phyloP scores from a whole-genome alignment of 331 rosid genomes.

The Malus hybrid region DNA sequence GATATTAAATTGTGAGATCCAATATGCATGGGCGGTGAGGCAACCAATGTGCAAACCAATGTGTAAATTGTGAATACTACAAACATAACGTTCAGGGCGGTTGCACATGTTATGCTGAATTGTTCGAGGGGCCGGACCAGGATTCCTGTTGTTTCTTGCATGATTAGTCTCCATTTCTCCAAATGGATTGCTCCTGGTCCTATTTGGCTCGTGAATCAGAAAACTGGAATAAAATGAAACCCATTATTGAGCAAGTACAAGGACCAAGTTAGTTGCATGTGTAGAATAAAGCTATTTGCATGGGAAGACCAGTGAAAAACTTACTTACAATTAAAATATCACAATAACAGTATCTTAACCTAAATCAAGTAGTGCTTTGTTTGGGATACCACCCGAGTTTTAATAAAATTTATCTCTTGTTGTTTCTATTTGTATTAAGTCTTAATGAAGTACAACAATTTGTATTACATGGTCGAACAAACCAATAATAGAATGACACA shows the following conservation, averaged over 20 bases:
- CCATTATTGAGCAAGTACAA: not conserved
- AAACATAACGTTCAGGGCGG: not conserved
- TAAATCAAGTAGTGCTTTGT: not conserved
- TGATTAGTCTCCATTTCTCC: not conserved
- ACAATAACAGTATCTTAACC: too few species aligned
- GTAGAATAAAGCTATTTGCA: not conserved
- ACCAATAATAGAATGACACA: not conserved
- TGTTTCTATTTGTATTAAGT: not conserved
- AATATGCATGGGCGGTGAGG: not conserved
- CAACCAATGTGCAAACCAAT: not conserved
- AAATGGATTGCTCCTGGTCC: not conserved
- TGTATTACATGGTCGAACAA: not conserved
- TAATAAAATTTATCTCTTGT: not conserved
- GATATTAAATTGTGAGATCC: not conserved
- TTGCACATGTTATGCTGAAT: conserved; percentile 9
- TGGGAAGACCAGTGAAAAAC: not conserved
- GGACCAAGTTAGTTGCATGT: not conserved
- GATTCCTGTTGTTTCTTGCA: not conserved
- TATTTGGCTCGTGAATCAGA: not conserved
- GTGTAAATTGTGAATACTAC: not conserved
- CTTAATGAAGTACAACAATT: not conserved
- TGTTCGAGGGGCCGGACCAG: not conserved
- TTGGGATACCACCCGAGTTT: not conserved
- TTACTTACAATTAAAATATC: not conserved
- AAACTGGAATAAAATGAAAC: not conserved